Percentiles rank a stretch among this genome's conserved stretches.
Evolutionary conservation across 176 grass and related monocot genomes (phyloP).

Genomic region (Tillandsia leiboldiana): DNA sequence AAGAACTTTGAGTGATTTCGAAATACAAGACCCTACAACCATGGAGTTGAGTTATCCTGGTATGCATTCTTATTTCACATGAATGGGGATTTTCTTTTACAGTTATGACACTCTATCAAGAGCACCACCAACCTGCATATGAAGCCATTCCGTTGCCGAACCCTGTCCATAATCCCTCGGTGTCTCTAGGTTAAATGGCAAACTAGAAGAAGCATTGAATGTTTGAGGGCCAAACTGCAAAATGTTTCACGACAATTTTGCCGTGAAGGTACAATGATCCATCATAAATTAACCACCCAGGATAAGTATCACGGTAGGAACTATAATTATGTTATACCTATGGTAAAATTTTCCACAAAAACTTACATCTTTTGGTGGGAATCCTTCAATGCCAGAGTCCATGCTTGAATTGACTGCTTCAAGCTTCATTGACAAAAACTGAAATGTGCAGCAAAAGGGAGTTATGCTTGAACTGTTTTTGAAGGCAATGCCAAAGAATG

Average conservation of each 20-base stretch:
- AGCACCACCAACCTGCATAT: constrained; percentile 20
- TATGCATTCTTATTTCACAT: background rate
- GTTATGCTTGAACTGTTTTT: background rate
- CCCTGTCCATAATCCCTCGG: constrained; percentile 9
- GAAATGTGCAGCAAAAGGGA: background rate
- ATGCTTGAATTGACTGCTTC: constrained; percentile 16
- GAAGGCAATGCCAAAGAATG: background rate
- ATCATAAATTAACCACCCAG: background rate
- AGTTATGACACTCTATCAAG: constrained; percentile 15
- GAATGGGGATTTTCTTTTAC: background rate
- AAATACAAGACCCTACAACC: background rate
- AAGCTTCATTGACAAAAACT: constrained; percentile 23
- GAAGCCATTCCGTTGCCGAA: constrained; percentile 16
- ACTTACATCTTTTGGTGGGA: constrained; percentile 16
- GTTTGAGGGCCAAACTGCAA: constrained; percentile 16
- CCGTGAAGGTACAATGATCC: background rate
- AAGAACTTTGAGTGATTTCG: background rate
- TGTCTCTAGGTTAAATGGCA: constrained; percentile 2
- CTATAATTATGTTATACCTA: background rate
- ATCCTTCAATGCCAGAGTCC: constrained; percentile 3
- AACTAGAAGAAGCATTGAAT: constrained; percentile 10
- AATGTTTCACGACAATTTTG: background rate
- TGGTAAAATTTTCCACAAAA: background rate
- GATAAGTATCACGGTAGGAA: background rate
- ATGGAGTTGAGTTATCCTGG: background rate